Base-by-base conservation (phyloP, 1,139 yeast genomes). In the Yamadazyma aaseri region DNA sequence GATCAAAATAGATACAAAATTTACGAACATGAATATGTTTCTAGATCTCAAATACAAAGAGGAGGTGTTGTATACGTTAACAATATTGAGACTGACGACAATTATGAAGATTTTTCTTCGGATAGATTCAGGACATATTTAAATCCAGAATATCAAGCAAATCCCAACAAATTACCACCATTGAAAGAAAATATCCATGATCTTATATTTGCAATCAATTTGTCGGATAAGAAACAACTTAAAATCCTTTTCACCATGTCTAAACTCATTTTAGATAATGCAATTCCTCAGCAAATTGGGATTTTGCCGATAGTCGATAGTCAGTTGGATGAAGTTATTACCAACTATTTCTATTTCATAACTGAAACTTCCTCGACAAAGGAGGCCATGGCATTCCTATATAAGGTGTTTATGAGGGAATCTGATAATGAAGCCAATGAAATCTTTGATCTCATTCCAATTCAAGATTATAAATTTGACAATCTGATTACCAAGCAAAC, bases 211-310 rank as follows among this genome's bases (percentile, higher is more conserved):
- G 86, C 77, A 0, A 51, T 89, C n/a, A 81, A 84, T 45, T 61
- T 87, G 24, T 63, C 81, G 0, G 67, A 76, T 39, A 61, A 68
- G 14, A 58, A 64, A 2, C 77, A 79, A 53, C 48, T 72, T 39
- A 56, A 63, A 22, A 71, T 69, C 1, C 56, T 81, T 20, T 63
- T 71, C 28, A 68, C 79, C 3, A 54, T 79, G 26, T 51, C 80
- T 1, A 68, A 74, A 23, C 61, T 77, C 1, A 68, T 85, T 13
- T 54, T 79, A 17, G 65, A 73, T 18, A 70, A 76, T 26, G 79
- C 79, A 1, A 67, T 85, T 12, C 89, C 96, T 0, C 83, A 89
- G 45, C 86, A 90, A 53, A 53, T 92, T 36, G 98, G 97, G 3
- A 43, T 92, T 2, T 60, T 92, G 17, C 95, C 97, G 0, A 43